Evolutionary conservation across 345 rosid species (phyloP).

Genomic region (Eucalyptus sp.): DNA sequence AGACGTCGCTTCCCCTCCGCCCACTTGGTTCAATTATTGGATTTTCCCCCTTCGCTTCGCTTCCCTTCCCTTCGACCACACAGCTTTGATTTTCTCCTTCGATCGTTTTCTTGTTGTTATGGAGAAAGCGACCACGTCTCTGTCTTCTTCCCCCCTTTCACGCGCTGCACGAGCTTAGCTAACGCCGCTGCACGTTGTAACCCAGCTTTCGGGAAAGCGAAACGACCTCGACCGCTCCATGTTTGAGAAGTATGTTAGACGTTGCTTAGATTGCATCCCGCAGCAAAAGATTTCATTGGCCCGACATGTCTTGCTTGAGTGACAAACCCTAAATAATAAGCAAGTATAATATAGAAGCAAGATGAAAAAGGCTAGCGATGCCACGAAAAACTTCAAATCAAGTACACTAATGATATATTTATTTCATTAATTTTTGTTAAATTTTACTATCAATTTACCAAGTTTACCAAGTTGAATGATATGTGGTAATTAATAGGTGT

Average conservation of each 20-base stretch:
- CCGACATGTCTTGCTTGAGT: neutral
- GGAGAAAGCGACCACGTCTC: neutral
- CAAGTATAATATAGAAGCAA: neutral
- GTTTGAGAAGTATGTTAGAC: neutral
- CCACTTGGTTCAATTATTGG: neutral
- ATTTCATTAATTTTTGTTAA: no score
- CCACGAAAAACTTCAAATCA: no score
- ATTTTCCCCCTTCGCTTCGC: neutral
- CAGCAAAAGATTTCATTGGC: neutral
- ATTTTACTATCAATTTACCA: accelerated
- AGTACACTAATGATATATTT: no score
- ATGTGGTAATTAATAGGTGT: accelerated
- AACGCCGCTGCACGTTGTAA: neutral
- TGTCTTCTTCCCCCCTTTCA: neutral
- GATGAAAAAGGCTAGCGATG: no score
- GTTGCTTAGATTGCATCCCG: neutral
- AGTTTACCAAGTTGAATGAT: no score
- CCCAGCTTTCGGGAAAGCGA: neutral
- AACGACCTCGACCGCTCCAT: neutral
- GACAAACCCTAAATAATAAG: neutral
- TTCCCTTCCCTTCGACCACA: neutral
- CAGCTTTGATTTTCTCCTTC: neutral
- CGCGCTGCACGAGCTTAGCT: neutral
- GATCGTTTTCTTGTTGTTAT: neutral
- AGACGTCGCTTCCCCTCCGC: neutral